A percentile compares a stretch with the other conserved stretches of the same genome.
These are phyloP conservation scores for Colletotrichum kahawae DNA, from an alignment of 2,329 filamentous ascomycete species.

Conservation along the genomic window DNA sequence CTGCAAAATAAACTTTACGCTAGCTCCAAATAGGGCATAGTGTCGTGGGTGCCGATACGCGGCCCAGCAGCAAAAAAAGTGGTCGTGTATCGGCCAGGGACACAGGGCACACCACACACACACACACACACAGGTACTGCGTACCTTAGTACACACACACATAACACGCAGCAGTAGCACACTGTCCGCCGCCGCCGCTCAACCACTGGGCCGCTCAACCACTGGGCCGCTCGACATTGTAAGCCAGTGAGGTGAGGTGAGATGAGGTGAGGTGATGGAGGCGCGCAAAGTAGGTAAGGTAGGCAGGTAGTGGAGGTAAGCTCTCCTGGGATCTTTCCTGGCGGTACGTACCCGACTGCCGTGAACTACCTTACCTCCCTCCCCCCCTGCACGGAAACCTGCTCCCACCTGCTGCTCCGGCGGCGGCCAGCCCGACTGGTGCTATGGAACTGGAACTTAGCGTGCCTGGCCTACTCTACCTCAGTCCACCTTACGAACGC, in stretches of 20 bases:
- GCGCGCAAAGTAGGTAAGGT: neutral
- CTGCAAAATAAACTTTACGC: constrained; percentile 18
- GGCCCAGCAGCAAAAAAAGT: constrained; percentile 4
- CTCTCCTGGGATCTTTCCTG: neutral
- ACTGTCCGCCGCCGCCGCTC: neutral
- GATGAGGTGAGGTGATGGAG: neutral
- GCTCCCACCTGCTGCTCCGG: constrained; percentile 10
- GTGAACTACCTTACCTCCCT: neutral
- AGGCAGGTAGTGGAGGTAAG: neutral
- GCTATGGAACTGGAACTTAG: neutral
- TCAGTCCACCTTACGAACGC: neutral
- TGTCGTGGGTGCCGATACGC: constrained; percentile 5
- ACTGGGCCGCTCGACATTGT: neutral
- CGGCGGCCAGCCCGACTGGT: constrained; percentile 9
- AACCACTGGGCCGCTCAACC: neutral
- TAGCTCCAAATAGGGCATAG: neutral
- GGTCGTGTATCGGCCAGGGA: neutral
- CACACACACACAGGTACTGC: neutral
- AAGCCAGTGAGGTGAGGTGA: neutral
- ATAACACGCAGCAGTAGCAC: neutral
- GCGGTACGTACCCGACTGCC: constrained; percentile 11
- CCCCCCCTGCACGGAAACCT: constrained; percentile 8
- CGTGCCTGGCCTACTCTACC: neutral
- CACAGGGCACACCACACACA: neutral
- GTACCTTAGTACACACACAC: neutral